Base-by-base conservation (phyloP, 1,139 yeast species). In the Eremothecium sinecaudum region DNA sequence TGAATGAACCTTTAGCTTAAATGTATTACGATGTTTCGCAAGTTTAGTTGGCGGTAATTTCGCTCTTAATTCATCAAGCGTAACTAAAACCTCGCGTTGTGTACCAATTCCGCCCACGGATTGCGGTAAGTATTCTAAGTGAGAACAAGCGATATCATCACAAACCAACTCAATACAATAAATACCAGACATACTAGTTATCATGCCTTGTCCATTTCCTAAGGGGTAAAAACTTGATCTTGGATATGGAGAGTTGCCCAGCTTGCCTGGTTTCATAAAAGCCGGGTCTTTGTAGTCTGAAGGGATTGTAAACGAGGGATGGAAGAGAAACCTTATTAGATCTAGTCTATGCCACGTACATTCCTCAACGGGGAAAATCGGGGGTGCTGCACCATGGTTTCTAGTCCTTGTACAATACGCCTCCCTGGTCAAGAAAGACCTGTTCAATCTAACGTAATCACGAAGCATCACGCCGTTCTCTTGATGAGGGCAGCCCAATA, bases 321-420 rank as follows among this genome's bases (percentile, higher is more conserved):
- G 97, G 51, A 72, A 73, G 31, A 84, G 61, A 54, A 80, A 90
- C 48, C 95, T 66, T 34, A 83, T 51, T 31, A 81, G 57, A 55
- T 90, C 98, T 37, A 83, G 61, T 40, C 82, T 69, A 55, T 87
- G 79, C 97, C 97, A 90, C 21, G 75, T 77, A 50, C 95, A 87
- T 41, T 73, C 79, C 24, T 86, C 92, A 38, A 68, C 65, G 0
- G 74, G 65, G 3, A 64, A 62, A 10, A 82, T 71, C 6, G 74
- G 74, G 3, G 58, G 43, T 46, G 61, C 55, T 34, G 63, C 56
- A 2, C 71, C 70, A 13, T 57, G 56, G 1, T 61, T 61, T 2
- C 59, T 58, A 0, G 79, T 69, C 46, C 93, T 64, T 7, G 73
- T 47, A 43, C 81, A 73, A 28, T 62, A 64, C 1, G 59, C 53